A percentile compares a stretch with the other conserved stretches of the same genome.
phyloP scores from a whole-genome alignment of 768 basidiomycete species.

The Kockovaella imperatae region DNA sequence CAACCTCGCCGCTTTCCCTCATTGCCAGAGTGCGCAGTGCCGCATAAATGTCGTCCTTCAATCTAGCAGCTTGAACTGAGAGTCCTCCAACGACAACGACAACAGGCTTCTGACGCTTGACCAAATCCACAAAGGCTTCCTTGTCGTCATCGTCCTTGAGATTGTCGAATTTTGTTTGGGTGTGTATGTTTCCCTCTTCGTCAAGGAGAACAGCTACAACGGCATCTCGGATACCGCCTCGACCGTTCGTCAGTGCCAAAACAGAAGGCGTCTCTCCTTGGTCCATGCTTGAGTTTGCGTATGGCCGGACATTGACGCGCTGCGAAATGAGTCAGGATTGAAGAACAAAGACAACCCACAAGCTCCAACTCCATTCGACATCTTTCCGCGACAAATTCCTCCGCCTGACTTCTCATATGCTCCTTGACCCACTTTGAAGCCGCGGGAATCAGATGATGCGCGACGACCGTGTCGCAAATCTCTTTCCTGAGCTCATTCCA shows the following conservation, averaged over 20 bases:
- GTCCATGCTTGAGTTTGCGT: conserved; percentile 55
- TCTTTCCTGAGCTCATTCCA: conserved; percentile 84
- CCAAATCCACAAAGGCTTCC: conserved; percentile 71
- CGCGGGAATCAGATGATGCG: conserved; percentile 72
- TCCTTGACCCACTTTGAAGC: conserved; percentile 84
- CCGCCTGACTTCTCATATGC: conserved; percentile 79
- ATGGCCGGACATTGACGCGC: conserved; percentile 80
- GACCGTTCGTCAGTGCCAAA: conserved; percentile 86
- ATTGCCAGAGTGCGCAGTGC: conserved; percentile 33
- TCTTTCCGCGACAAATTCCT: conserved; percentile 65
- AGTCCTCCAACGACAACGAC: conserved; percentile 86
- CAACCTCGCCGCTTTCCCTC: conserved; percentile 13
- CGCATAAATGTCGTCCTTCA: conserved; percentile 33
- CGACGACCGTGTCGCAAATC: conserved; percentile 68
- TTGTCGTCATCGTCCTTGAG: conserved; percentile 61
- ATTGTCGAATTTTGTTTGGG: conserved; percentile 81
- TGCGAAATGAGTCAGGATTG: conserved; percentile 40
- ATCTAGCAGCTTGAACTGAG: conserved; percentile 58
- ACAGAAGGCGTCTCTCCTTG: conserved; percentile 69
- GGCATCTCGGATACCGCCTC: conserved; percentile 86
- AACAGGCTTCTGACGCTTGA: conserved; percentile 74
- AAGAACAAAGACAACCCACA: conserved; percentile 48
- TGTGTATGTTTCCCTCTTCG: conserved; percentile 79
- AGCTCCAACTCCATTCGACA: conserved; percentile 63
- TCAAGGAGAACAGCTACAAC: conserved; percentile 79